Evolutionary conservation across 2,329 filamentous ascomycete species (phyloP).

Genomic region (Fusarium ambrosium): DNA sequence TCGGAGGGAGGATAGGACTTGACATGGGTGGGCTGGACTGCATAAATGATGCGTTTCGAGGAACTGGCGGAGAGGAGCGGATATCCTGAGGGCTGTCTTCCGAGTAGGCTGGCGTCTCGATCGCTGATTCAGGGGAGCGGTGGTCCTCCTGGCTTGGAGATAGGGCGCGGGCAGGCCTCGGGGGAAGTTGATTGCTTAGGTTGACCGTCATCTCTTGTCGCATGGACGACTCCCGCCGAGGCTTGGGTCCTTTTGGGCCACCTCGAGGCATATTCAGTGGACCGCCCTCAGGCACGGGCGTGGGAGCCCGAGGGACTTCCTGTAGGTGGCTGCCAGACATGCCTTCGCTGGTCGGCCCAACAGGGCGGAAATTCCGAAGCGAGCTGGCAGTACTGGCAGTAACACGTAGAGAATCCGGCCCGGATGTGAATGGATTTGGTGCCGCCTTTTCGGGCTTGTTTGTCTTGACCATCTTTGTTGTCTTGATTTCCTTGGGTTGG

Average conservation of each 20-base stretch:
- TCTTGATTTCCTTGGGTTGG: slow-evolving; percentile 73
- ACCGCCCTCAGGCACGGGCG: slow-evolving; percentile 73
- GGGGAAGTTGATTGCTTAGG: slow-evolving; percentile 60
- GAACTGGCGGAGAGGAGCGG: slow-evolving; percentile 89
- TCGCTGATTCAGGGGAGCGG: slow-evolving; percentile 69
- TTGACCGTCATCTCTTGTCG: slow-evolving; percentile 64
- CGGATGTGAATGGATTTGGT: slow-evolving; percentile 78
- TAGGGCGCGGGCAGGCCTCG: slow-evolving; percentile 56
- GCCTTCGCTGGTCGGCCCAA: slow-evolving; percentile 64
- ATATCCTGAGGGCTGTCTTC: slow-evolving; percentile 83
- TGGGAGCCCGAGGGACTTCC: slow-evolving; percentile 81
- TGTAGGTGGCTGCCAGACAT: slow-evolving; percentile 69
- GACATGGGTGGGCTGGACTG: slow-evolving; percentile 77
- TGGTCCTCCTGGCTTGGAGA: slow-evolving; percentile 63
- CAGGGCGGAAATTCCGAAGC: slow-evolving; percentile 84
- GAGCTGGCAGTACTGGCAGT: slow-evolving; percentile 92
- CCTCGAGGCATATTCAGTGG: slow-evolving; percentile 49
- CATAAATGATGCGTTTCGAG: slow-evolving; percentile 70
- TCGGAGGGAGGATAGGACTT: slow-evolving; percentile 80
- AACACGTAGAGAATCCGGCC: slow-evolving; percentile 86
- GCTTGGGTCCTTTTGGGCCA: slow-evolving; percentile 47
- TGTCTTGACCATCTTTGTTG: slow-evolving; percentile 81
- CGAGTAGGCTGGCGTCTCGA: slow-evolving; percentile 66
- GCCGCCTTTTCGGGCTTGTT: slow-evolving; percentile 80
- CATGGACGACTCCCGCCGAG: slow-evolving; percentile 73